Evolutionary conservation across 1,139 yeast species (phyloP), one percentile per base, ranked within the genome.

Genomic region (Lodderomyces metapsilosis): DNA sequence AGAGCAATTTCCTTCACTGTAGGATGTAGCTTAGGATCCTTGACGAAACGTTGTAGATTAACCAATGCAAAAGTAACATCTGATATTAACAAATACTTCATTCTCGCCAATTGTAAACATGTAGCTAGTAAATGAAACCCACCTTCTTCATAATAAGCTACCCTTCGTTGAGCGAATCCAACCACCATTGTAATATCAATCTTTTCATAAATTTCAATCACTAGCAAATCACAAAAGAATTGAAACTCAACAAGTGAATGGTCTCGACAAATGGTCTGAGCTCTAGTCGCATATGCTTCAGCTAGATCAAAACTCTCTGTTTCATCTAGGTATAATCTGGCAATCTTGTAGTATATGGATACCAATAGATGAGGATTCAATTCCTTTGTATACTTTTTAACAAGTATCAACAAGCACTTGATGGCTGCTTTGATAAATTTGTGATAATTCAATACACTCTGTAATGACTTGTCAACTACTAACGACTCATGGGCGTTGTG

Each of bases 301-400:
- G 81, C 80, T 21, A 57, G 48, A 30, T 63, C 64, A 11, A 57
- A 46, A 43, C 67, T 65, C 11, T 57, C 58, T 0, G 80, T 76
- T 44, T 77, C 82, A 17, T 51, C 47, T 35, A 64, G 62, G 43
- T 70, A 62, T 2, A 74, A 40, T 13, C 52, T 52, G 0, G 78
- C 68, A 12, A 76, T 50, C 37, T 61, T 61, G 42, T 61, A 66
- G 39, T 61, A 61, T 0, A 71, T 51, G 1, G 53, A 43, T 45
- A 67, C 64, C 41, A 66, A 70, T 20, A 61, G 42, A 12, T 47
- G 50, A 0, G 72, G 66, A 38, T 60, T 56, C 13, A 77, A 44
- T 3, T 41, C 30, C 1, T 45, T 46, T 9, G 50, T 43, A 47
- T 69, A 71, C 28, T 58, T 55, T 17, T 56, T 57, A 2, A 62